phyloP scores from a whole-genome alignment of 2,329 filamentous ascomycete genomes.

The Aureobasidium sp. region DNA sequence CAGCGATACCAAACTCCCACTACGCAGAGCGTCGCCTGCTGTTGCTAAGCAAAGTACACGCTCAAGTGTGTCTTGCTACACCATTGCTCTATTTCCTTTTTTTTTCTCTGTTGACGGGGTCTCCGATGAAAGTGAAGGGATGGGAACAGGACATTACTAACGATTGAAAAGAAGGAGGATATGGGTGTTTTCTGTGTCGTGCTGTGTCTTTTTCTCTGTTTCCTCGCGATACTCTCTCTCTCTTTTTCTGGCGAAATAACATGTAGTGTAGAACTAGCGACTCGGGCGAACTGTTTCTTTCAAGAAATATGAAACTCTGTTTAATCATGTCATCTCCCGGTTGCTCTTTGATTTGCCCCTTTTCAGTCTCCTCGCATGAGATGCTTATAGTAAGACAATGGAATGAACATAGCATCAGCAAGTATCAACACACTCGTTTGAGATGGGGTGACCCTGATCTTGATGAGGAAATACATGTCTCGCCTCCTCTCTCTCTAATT shows the following conservation, averaged over 20 bases:
- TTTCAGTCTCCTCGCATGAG: no score
- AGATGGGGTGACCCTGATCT: no score
- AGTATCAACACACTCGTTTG: no score
- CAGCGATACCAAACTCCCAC: not conserved
- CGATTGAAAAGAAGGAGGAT: slow-evolving; percentile 6
- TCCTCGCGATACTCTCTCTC: not conserved
- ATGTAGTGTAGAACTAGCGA: slow-evolving; percentile 4
- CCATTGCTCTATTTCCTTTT: not conserved
- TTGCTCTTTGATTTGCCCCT: no score
- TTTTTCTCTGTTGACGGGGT: not conserved
- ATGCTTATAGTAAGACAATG: no score
- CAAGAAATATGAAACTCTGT: not conserved
- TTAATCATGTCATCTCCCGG: not conserved
- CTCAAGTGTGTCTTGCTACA: not conserved
- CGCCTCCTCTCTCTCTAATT: no score
- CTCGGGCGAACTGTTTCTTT: not conserved
- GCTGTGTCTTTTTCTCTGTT: not conserved
- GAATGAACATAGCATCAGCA: no score
- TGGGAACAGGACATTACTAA: not conserved
- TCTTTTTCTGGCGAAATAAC: not conserved
- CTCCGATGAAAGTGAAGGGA: not conserved
- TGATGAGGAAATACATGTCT: no score
- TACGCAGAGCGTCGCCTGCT: not conserved
- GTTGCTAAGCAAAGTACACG: not conserved
- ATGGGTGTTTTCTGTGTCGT: not conserved